Percentiles rank a stretch among this genome's conserved stretches.
Conservation (phyloP, 2,329 filamentous ascomycete species). For the Penicillium sp. region DNA sequence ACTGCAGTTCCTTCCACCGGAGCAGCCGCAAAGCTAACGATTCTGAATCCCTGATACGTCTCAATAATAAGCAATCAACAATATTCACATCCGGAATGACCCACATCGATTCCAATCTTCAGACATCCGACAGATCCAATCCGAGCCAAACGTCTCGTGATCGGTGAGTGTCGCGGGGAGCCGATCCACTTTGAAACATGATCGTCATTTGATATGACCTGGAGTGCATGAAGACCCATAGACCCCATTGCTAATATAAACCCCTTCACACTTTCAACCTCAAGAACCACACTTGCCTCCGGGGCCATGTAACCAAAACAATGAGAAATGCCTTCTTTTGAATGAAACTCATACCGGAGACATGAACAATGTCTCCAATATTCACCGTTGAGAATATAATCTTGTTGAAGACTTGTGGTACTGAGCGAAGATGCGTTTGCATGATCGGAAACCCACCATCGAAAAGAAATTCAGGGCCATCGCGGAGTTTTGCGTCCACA, state of each 20-base stretch:
- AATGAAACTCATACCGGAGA: neutral
- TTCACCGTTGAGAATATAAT: neutral
- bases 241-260: neutral
- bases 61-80: neutral
- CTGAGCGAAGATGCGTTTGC: too few relatives aligned
- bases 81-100: neutral
- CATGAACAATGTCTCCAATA: neutral
- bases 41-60: neutral
- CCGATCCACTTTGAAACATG: neutral
- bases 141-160: neutral
- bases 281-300: neutral
- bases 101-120: neutral
- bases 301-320: neutral
- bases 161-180: neutral
- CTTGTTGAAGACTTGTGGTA: neutral
- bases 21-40: neutral
- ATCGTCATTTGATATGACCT: neutral
- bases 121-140: neutral
- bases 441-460: too few relatives aligned
- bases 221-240: neutral
- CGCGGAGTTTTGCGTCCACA: neutral
- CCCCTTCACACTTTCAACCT: neutral
- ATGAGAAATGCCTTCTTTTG: neutral
- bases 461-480: neutral
- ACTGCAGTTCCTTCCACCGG: neutral